Percentiles rank a stretch among this genome's conserved stretches.
These are phyloP conservation scores for Lasiosphaeriaceae sp. DNA, from an alignment of 495 filamentous ascomycete species.

Conservation along the genomic window DNA sequence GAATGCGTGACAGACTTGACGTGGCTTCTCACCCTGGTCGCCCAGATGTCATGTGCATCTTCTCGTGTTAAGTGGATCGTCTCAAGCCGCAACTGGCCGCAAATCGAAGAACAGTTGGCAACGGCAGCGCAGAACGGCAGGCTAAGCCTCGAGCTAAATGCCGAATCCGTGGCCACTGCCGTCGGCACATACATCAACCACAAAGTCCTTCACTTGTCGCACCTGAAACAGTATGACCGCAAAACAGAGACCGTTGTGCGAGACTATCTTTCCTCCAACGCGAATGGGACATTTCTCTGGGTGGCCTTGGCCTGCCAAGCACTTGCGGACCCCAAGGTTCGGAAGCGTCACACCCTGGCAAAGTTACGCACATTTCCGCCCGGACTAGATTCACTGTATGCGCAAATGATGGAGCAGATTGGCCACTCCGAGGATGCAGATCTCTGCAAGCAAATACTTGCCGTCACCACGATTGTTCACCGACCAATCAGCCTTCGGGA, in stretches of 20 bases:
- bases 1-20: conserved; percentile 34
- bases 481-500: conserved; percentile 22
- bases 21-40: conserved; percentile 31
- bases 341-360: conserved; percentile 2
- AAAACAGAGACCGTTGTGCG: conserved; percentile 14
- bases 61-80: conserved; percentile 35
- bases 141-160: conserved; percentile 33
- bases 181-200: conserved; percentile 29
- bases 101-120: conserved; percentile 32
- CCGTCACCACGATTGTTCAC: conserved; percentile 7
- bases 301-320: conserved; percentile 30
- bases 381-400: conserved; percentile 18
- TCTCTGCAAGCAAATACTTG: conserved; percentile 18
- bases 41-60: conserved; percentile 14
- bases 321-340: conserved; percentile 9
- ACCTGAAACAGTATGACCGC: conserved; percentile 7
- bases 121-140: conserved; percentile 10
- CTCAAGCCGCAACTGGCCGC: conserved; percentile 13
- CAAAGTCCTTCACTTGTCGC: conserved; percentile 26
- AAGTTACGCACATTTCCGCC: conserved; percentile 13
- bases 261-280: conserved; percentile 17
- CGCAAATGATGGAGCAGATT: conserved; percentile 21
- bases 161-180: conserved; percentile 15
- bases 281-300: conserved; percentile 33
- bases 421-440: not conserved